Conservation (phyloP, 345 rosid genomes). For the Arabidopsis thaliana region DNA sequence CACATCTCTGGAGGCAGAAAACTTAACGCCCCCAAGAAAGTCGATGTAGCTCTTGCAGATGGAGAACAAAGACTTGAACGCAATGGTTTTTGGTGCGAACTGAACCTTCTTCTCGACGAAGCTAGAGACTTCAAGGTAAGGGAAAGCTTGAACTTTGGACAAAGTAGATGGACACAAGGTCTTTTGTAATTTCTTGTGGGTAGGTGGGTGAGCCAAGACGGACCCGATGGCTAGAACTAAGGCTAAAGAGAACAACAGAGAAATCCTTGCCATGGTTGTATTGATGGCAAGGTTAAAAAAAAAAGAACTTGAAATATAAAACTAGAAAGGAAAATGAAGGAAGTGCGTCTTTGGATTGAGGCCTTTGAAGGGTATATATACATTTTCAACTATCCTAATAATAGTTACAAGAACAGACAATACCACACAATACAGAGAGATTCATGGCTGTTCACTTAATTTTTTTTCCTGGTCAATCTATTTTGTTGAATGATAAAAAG, state of each 20-base stretch:
- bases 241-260: conserved; percentile 43
- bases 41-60: conserved; percentile 26
- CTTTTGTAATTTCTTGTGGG: conserved; percentile 13
- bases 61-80: conserved; percentile 16
- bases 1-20: not conserved
- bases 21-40: not conserved
- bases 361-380: conserved; percentile 29
- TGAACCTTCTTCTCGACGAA: not conserved
- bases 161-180: conserved; percentile 26
- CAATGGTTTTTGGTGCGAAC: not conserved
- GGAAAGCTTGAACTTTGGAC: conserved; percentile 29
- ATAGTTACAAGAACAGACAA: conserved; percentile 26
- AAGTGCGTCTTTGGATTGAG: conserved; percentile 28
- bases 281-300: conserved; percentile 12
- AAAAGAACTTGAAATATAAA: not conserved
- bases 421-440: conserved; percentile 26
- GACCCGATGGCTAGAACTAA: conserved; percentile 37
- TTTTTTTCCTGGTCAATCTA: not conserved
- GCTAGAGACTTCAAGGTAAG: conserved; percentile 16
- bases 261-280: conserved; percentile 49
- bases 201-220: conserved; percentile 36
- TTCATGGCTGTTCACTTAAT: conserved; percentile 31
- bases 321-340: conserved; percentile 36
- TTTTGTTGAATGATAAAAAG: not conserved
- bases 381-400: conserved; percentile 13